Evolutionary conservation across 768 basidiomycete genomes (phyloP), one percentile per base, ranked within the genome.

Genomic region (Phlebiopsis gigantea): DNA sequence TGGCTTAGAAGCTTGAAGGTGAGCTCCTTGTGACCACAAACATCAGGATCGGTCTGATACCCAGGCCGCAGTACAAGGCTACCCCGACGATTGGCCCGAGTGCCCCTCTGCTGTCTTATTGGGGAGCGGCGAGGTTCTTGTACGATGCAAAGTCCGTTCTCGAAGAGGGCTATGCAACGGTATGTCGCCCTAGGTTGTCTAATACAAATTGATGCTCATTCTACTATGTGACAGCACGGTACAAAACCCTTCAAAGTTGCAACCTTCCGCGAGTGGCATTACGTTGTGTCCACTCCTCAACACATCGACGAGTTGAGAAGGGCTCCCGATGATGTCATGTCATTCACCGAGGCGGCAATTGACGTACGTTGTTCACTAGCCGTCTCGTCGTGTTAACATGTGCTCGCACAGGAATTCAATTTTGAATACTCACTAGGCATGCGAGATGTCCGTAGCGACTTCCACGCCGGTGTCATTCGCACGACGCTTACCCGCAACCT

Each of bases 321-420:
- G 12, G 30, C 45, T 7, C 43, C 54, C 7, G 54, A 55, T 21
- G 45, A 79, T 44, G 72, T 77, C 21, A 68, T 69, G 25, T 64
- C 80, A 7, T 79, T 79, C 24, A 71, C 76, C 39, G 65, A 67
- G 56, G 71, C 75, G n/a, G 75, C 73, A 3, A 68, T 74, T 42
- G 64, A 66, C 55, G 75, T 76, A 29, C 81, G 79, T 49, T 24
- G 43, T 52, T 5, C 9, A 10, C 9, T 9, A 5, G 17, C 39
- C 17, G 34, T 39, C 8, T 39, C 17, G 9, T 17, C 34, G 9
- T 9, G 34, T 9, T 8, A 8, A 9, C 9, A 39, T n/a, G n/a
- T n/a, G n/a, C n/a, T 47, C 46, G 7, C 29, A n/a, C 47, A 48
- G 47, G 9, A 5, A 2, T 25, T 48, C 3, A 28, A 48, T 19